phyloP scores from a whole-genome alignment of 2,329 filamentous ascomycete species.

The Colletotrichum sp. region DNA sequence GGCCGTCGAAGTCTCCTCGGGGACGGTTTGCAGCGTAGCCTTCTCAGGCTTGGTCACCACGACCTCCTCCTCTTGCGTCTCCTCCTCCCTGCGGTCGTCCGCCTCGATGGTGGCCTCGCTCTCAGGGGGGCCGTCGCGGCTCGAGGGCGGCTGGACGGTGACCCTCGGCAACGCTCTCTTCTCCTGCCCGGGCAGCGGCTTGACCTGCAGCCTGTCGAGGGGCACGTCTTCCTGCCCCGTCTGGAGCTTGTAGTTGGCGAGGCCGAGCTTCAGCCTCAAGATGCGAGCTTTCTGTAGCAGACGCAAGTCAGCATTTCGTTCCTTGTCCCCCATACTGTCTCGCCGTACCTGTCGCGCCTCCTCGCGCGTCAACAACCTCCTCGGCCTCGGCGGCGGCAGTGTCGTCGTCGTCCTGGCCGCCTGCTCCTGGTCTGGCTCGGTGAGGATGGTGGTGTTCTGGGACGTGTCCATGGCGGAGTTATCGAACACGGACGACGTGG shows the following conservation, averaged over 20 bases:
- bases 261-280: slow-evolving; percentile 69
- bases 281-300: slow-evolving; percentile 64
- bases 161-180: slow-evolving; percentile 21
- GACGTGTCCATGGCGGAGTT: slow-evolving; percentile 51
- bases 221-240: slow-evolving; percentile 74
- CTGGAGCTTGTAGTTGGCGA: slow-evolving; percentile 77
- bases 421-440: slow-evolving; percentile 48
- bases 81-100: slow-evolving; percentile 1
- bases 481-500: slow-evolving; percentile 57
- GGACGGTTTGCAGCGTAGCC: slow-evolving; percentile 19
- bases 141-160: slow-evolving; percentile 22
- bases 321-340: background rate
- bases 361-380: slow-evolving; percentile 49
- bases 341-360: slow-evolving; percentile 56
- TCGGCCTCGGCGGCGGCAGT: slow-evolving; percentile 24
- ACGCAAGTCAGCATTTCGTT: background rate
- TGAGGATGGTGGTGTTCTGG: slow-evolving; percentile 50
- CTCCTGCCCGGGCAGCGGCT: slow-evolving; percentile 28
- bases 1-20: slow-evolving; percentile 1
- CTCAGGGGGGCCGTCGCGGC: slow-evolving; percentile 16
- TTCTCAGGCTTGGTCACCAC: slow-evolving; percentile 22
- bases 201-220: slow-evolving; percentile 61
- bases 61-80: slow-evolving; percentile 8
- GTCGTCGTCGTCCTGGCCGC: slow-evolving; percentile 5
- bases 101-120: slow-evolving; percentile 20